phyloP scores from a whole-genome alignment of 306 rosid species.

The Rubus idaeus region DNA sequence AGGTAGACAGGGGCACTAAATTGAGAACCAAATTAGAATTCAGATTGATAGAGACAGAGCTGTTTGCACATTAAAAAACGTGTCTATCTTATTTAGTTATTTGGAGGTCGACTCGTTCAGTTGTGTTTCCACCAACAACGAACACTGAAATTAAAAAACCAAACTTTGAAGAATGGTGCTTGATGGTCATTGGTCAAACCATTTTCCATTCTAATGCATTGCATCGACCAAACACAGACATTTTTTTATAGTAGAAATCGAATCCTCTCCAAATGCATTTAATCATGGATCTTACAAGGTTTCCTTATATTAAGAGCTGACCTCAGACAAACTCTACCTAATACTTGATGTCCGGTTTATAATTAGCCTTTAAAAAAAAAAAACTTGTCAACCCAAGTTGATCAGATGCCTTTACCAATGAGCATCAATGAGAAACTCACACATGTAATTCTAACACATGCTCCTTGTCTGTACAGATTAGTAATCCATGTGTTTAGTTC shows the following conservation, averaged over 20 bases:
- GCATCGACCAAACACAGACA: not conserved
- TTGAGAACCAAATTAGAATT: not conserved
- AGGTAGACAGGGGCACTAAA: not conserved
- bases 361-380: not conserved
- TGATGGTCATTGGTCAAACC: not conserved
- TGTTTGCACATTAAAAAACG: not conserved
- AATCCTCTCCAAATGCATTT: conserved; percentile 4
- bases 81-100: not conserved
- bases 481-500: not conserved
- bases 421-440: not conserved
- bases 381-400: not conserved
- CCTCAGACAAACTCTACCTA: not conserved
- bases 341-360: not conserved
- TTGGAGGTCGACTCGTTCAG: not conserved
- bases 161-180: not conserved
- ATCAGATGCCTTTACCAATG: not conserved
- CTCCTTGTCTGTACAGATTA: not conserved
- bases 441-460: conserved; percentile 6
- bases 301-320: not conserved
- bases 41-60: not conserved
- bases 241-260: not conserved
- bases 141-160: not conserved
- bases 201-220: not conserved
- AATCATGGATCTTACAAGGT: not conserved
- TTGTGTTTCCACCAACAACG: not conserved